Base-by-base conservation (phyloP, 768 basidiomycete species). In the Tylopilus subfusipes region DNA sequence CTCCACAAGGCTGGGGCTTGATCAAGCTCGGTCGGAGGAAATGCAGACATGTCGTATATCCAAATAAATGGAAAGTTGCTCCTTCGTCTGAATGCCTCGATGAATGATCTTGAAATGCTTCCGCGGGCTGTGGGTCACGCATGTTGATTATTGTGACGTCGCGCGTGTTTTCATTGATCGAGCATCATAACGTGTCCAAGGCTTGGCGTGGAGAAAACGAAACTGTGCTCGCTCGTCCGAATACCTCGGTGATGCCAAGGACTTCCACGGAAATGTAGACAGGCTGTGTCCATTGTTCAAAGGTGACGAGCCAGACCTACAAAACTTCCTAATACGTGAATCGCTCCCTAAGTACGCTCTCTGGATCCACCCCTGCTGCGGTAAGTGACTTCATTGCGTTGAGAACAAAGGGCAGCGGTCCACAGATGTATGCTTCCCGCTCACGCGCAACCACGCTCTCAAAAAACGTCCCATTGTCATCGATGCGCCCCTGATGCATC, bases 401-500 rank as follows among this genome's bases (percentile, higher is more conserved):
- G 8, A n/a, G 34, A 42, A 68, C 58, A 30, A 68, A 67, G 2
- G 65, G 66, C 19, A 67, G 36, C 0, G 65, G 66, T 11, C 66
- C 65, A 36, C 65, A 67, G 16, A 68, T 55, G 25, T 67, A 54
- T 2, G 61, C 4, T 18, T 65, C 65, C 53, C 58, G 44, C 2
- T 42, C 38, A 2, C 52, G 36, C 27, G 61, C 65, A 19, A 29
- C 55, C 38, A 68, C 60, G 25, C 48, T 57, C 36, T 34, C 29
- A 46, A 67, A 65, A 27, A 68, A 56, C 11, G 22, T 9, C 30
- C 66, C 65, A 2, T 21, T 18, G 8, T 52, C 53, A 42, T 63
- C 66, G 19, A 66, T 56, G 13, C 58, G 61, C 3, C 63, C 65
- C 10, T 50, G 19, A 22, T 68, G 63, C 11, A 49, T 7, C 14